Conservation (phyloP, 2,329 filamentous ascomycete genomes). For the Colletotrichum gloeosporioides region DNA sequence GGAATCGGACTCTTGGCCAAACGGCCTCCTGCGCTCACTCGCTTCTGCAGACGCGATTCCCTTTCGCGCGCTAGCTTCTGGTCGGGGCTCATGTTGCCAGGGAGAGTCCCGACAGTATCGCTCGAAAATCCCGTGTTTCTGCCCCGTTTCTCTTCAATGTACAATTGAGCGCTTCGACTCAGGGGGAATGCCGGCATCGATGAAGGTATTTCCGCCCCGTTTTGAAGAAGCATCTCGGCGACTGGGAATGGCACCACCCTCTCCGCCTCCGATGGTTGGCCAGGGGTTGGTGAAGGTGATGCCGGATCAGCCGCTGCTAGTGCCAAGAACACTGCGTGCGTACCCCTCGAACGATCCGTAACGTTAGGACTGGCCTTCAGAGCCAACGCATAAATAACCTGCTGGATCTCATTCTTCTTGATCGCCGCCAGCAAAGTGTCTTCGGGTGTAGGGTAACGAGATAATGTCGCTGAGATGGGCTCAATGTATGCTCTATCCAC, state of each 20-base stretch:
- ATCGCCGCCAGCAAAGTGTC: conserved; percentile 91
- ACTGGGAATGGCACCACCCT: conserved; percentile 79
- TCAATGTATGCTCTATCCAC: conserved; percentile 84
- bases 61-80: conserved; percentile 66
- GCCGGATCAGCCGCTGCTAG: conserved; percentile 92
- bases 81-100: conserved; percentile 45
- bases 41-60: conserved; percentile 76
- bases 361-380: conserved; percentile 87
- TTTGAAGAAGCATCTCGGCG: conserved; percentile 90
- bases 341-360: conserved; percentile 83
- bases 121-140: conserved; percentile 50
- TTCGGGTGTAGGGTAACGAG: conserved; percentile 78
- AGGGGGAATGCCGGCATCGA: conserved; percentile 82
- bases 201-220: conserved; percentile 85
- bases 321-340: conserved; percentile 88
- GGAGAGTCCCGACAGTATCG: conserved; percentile 69
- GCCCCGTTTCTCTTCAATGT: conserved; percentile 79
- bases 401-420: conserved; percentile 95
- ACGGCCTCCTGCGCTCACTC: conserved; percentile 78
- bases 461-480: conserved; percentile 75
- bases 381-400: conserved; percentile 89
- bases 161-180: conserved; percentile 78
- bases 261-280: conserved; percentile 45
- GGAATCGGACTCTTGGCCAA: conserved; percentile 70
- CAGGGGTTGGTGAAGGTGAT: conserved; percentile 62